Conservation (phyloP, 768 basidiomycete genomes). For the Paxillus ammoniavirescens region DNA sequence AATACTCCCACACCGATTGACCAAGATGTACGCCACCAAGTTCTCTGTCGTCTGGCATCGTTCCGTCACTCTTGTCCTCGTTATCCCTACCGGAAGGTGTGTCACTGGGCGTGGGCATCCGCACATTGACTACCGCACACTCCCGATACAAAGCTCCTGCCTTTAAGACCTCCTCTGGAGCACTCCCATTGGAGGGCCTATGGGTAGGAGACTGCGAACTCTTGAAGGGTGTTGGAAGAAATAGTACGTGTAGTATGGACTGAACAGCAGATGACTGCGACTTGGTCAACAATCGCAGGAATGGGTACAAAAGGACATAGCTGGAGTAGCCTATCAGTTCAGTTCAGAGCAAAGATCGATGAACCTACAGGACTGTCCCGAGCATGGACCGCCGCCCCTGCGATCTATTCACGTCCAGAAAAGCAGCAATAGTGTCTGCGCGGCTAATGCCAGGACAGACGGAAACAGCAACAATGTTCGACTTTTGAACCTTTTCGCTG, state of each 20-base stretch:
- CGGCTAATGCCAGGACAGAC: slow-evolving; percentile 79
- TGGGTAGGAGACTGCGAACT: slow-evolving; percentile 30
- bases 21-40: slow-evolving; percentile 70
- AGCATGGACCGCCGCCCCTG: slow-evolving; percentile 37
- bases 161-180: slow-evolving; percentile 64
- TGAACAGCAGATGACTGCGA: slow-evolving; percentile 65
- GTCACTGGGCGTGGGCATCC: slow-evolving; percentile 31
- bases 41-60: slow-evolving; percentile 62
- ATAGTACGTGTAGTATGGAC: slow-evolving; percentile 76
- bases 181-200: slow-evolving; percentile 6
- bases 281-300: slow-evolving; percentile 70
- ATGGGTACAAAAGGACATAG: slow-evolving; percentile 64
- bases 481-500: slow-evolving; percentile 47
- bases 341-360: not conserved
- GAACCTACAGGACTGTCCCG: slow-evolving; percentile 51
- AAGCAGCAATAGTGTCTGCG: slow-evolving; percentile 60
- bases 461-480: slow-evolving; percentile 71
- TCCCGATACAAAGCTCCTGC: slow-evolving; percentile 78
- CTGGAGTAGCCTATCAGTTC: slow-evolving; percentile 35
- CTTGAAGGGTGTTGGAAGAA: slow-evolving; percentile 80
- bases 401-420: slow-evolving; percentile 27
- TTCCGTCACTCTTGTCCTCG: slow-evolving; percentile 32
- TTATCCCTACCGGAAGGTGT: slow-evolving; percentile 15
- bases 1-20: slow-evolving; percentile 72
- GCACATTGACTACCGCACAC: slow-evolving; percentile 60